Conservation (phyloP, 148 eudicot genomes). For the Limonium bicolor region DNA sequence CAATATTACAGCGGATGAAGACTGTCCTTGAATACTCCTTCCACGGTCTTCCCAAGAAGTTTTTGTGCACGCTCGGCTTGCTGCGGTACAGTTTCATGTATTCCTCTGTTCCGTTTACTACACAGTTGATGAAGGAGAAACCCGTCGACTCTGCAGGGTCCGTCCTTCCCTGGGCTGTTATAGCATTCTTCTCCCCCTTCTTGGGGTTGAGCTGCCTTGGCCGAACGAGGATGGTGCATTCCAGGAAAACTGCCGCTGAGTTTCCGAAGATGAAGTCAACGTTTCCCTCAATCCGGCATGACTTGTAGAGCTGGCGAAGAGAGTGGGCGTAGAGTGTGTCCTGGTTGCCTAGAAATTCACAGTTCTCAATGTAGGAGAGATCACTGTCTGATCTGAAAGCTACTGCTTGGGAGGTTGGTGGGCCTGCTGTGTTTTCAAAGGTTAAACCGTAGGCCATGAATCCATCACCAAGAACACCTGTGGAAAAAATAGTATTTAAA, state of each 20-base stretch:
- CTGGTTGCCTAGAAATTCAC: slow-evolving; percentile 81
- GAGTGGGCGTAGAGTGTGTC: slow-evolving; percentile 85
- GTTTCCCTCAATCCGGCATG: slow-evolving; percentile 60
- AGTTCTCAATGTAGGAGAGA: slow-evolving; percentile 48
- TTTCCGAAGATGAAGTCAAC: slow-evolving; percentile 86
- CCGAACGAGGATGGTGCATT: slow-evolving; percentile 50
- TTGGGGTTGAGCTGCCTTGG: slow-evolving; percentile 55
- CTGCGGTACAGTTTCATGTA: slow-evolving; percentile 42
- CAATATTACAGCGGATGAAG: slow-evolving; percentile 31
- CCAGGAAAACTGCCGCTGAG: slow-evolving; percentile 61
- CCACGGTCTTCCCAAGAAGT: slow-evolving; percentile 81
- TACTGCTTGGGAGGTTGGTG: slow-evolving; percentile 69
- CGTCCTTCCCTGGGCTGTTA: slow-evolving; percentile 71
- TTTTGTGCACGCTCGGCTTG: slow-evolving; percentile 54
- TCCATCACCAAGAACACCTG: slow-evolving; percentile 70
- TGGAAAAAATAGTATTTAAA: no score
- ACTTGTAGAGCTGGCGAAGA: slow-evolving; percentile 64
- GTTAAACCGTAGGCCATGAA: slow-evolving; percentile 82
- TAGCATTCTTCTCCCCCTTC: slow-evolving; percentile 64
- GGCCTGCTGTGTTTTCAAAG: slow-evolving; percentile 75
- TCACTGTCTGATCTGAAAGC: slow-evolving; percentile 88
- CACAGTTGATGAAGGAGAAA: slow-evolving; percentile 43
- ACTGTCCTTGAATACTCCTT: slow-evolving; percentile 75
- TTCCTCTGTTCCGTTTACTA: slow-evolving; percentile 49
- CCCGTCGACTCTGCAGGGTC: slow-evolving; percentile 78